Percentiles rank a stretch among this genome's conserved stretches.
Conservation (phyloP, 2,329 filamentous ascomycete genomes). For the Aschersonia sp. region DNA sequence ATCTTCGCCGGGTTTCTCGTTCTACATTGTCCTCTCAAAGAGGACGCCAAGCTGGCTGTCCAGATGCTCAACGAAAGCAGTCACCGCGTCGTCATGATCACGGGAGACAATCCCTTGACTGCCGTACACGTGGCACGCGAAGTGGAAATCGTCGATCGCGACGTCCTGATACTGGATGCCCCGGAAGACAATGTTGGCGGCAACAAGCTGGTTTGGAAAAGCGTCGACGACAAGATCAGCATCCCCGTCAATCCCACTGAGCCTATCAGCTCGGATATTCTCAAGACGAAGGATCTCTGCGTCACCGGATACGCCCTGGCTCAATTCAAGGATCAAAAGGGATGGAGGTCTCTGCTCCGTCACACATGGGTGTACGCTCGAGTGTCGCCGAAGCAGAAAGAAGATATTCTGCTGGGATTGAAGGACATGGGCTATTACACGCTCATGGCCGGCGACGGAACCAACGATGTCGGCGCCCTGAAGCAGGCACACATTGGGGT, state of each 20-base stretch:
- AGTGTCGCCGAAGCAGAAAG: constrained; percentile 97
- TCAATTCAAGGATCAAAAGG: constrained; percentile 72
- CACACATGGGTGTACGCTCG: constrained; percentile 96
- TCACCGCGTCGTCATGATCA: constrained; percentile 98
- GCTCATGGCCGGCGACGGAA: constrained; percentile 96
- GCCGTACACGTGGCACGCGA: constrained; percentile 90
- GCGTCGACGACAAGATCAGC: constrained; percentile 77
- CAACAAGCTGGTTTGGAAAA: constrained; percentile 81
- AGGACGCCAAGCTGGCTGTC: constrained; percentile 86
- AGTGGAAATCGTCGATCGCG: constrained; percentile 94
- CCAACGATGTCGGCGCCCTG: constrained; percentile 92
- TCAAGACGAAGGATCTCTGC: constrained; percentile 81
- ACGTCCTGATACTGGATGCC: constrained; percentile 86
- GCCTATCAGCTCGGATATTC: constrained; percentile 65
- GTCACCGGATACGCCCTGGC: constrained; percentile 87
- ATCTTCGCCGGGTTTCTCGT: constrained; percentile 92
- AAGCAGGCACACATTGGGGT: constrained; percentile 98
- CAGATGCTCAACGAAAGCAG: constrained; percentile 98
- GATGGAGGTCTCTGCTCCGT: constrained; percentile 64
- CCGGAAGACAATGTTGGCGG: constrained; percentile 78
- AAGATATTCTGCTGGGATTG: constrained; percentile 90
- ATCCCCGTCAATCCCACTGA: constrained; percentile 76
- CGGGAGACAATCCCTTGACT: constrained; percentile 92
- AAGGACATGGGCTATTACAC: constrained; percentile 97
- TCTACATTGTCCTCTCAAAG: constrained; percentile 88